A percentile compares a stretch with the other conserved stretches of the same genome.
These are phyloP conservation scores for Pyrenochaeta sp. DNA, from an alignment of 2,329 filamentous ascomycete genomes.

Conservation along the genomic window DNA sequence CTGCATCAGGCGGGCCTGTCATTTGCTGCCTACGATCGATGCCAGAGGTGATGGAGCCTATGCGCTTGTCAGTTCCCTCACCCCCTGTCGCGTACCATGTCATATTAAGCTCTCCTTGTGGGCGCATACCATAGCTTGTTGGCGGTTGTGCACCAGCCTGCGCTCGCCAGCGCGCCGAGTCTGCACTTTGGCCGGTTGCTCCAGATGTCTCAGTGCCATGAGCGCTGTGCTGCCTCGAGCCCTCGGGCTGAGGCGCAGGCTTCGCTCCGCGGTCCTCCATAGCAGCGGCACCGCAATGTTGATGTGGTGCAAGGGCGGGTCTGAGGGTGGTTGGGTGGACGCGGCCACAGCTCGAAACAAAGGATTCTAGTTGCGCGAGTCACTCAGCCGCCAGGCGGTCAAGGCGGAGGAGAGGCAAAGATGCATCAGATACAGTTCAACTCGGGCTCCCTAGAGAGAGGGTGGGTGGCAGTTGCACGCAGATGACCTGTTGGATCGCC, in stretches of 20 bases:
- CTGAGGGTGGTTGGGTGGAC: conserved; percentile 4
- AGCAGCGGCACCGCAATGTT: conserved; percentile 18
- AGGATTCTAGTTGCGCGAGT: conserved; percentile 22
- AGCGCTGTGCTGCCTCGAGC: conserved; percentile 36
- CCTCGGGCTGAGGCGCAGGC: conserved; percentile 29
- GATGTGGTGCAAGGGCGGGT: conserved; percentile 13
- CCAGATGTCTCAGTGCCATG: conserved; percentile 32
- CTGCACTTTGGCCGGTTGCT: conserved; percentile 25
- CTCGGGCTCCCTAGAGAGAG: conserved; percentile 19
- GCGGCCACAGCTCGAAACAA: conserved; percentile 14
- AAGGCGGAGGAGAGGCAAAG: conserved; percentile 8
- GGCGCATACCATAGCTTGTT: conserved; percentile 48
- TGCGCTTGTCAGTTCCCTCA: conserved; percentile 10
- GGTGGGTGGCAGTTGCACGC: conserved; percentile 19
- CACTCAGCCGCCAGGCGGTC: conserved; percentile 18
- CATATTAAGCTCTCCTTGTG: no score
- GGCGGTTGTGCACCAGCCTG: conserved; percentile 35
- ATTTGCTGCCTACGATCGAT: conserved; percentile 40
- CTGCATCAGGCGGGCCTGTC: conserved; percentile 24
- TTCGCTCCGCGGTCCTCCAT: conserved; percentile 40
- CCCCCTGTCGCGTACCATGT: no score
- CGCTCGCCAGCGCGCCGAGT: conserved; percentile 40
- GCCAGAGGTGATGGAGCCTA: conserved; percentile 46
- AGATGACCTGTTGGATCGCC: conserved; percentile 29
- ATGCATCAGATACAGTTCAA: conserved; percentile 15